Base-by-base conservation (phyloP, 495 filamentous ascomycete species). In the Aspergillus bertholletiae region DNA sequence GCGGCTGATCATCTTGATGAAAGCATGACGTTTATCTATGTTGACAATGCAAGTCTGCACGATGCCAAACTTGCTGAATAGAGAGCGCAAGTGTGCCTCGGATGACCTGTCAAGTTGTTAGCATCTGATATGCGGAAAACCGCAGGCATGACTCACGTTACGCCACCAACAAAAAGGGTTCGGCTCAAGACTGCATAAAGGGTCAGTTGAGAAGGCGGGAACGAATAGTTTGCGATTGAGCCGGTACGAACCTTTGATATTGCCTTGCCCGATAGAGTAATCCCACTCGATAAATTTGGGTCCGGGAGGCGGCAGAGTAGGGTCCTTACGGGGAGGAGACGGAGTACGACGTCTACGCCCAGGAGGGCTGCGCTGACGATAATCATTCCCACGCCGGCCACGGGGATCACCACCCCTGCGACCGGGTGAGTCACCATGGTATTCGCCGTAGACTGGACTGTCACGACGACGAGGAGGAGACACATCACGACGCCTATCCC, bases 21-120 rank as follows among this genome's bases (percentile, higher is more conserved):
- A 99, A 12, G 94, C 94, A 72, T 97, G 95, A 21, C 94, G 88
- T 72, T 96, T 97, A 60, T 97, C 95, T 54, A 87, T 86, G 72
- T 97, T 96, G 63, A 97, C 93, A 56, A 99, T 99, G 70, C 92
- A 96, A 11, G 92, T 96, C 64, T 99, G 94, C 1, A 99, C 95
- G 43, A 84, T 70, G 44, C 94, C 94, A 64, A 84, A 96, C 21
- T 81, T 82, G 60, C 75, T 72, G 63, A 99, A 97, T 24, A 92
- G 82, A 23, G 72, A 75, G 21, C 89, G 83, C 45, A 99, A 76
- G 59, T 96, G 90, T 17, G 79, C 74, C 67, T 99, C 94, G 11
- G 88, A 84, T 20, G 84, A 88, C 6, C 87, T 90, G 47, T 17
- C 46, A 54, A 24, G 46, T 43, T 32, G 49, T 67, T 55, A 63